phyloP scores from a whole-genome alignment of 345 rosid species.

The Rhodamnia argentea region DNA sequence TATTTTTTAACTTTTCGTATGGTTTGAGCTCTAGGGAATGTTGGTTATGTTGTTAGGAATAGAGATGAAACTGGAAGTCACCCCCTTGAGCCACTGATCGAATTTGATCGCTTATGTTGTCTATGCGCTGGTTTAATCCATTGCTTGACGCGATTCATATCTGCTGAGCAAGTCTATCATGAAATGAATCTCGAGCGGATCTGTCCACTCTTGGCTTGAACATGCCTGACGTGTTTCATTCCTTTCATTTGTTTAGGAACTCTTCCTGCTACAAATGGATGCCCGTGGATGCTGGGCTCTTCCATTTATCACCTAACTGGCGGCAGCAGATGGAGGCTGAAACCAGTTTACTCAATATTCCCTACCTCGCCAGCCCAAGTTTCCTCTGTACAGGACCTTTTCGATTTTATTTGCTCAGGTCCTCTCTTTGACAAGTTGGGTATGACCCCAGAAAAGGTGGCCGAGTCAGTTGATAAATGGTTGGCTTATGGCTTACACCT shows the following conservation, averaged over 20 bases:
- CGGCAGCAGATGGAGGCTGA: conserved; percentile 6
- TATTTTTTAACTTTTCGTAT: neutral
- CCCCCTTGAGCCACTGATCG: neutral
- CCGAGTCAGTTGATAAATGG: conserved; percentile 76
- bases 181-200: neutral
- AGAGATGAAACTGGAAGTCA: neutral
- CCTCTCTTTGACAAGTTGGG: conserved; percentile 66
- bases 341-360: conserved; percentile 12
- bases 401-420: conserved; percentile 69
- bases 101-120: neutral
- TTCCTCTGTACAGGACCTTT: conserved; percentile 71
- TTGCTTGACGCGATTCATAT: neutral
- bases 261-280: conserved; percentile 29
- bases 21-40: neutral
- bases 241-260: neutral
- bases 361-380: conserved; percentile 52
- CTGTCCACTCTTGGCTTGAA: neutral
- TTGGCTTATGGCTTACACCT: conserved; percentile 49
- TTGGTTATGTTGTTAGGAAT: neutral
- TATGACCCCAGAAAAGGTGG: conserved; percentile 48
- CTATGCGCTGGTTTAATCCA: neutral
- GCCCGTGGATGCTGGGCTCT: conserved; percentile 48
- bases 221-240: neutral
- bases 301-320: conserved; percentile 16
- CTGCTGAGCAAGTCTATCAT: neutral